Percentiles rank a stretch among this genome's conserved stretches.
Conservation (phyloP, 768 basidiomycete genomes). For the Mycena galopus region DNA sequence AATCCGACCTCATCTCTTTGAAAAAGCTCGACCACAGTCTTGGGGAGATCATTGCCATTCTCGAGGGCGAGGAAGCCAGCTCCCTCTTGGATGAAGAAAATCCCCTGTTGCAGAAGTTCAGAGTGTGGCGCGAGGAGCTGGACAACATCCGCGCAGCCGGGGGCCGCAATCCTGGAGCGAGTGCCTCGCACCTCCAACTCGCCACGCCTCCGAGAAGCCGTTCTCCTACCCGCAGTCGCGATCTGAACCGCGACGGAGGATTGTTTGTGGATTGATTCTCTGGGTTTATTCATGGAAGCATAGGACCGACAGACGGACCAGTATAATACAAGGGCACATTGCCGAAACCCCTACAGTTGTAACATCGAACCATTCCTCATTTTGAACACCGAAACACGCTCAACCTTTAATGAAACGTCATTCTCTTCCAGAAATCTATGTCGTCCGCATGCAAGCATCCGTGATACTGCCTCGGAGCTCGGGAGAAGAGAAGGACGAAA, state of each 20-base stretch:
- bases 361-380: conserved; percentile 14
- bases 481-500: too few relatives aligned
- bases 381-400: background rate
- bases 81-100: conserved; percentile 51
- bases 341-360: conserved; percentile 8
- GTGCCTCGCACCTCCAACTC: conserved; percentile 50
- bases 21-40: conserved; percentile 59
- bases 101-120: conserved; percentile 54
- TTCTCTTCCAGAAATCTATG: background rate
- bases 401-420: background rate
- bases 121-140: conserved; percentile 58
- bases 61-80: conserved; percentile 59
- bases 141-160: conserved; percentile 45
- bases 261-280: conserved; percentile 35
- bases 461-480: too few relatives aligned
- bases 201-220: conserved; percentile 49
- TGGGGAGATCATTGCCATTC: conserved; percentile 55
- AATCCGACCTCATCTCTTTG: conserved; percentile 42
- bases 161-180: conserved; percentile 25
- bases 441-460: too few relatives aligned
- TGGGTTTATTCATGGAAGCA: conserved; percentile 13
- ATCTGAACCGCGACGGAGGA: conserved; percentile 26
- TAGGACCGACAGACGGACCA: conserved; percentile 9
- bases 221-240: conserved; percentile 27
- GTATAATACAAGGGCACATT: conserved; percentile 9